Evolutionary conservation across 345 rosid genomes (phyloP).

Genomic region (Gossypium turneri): DNA sequence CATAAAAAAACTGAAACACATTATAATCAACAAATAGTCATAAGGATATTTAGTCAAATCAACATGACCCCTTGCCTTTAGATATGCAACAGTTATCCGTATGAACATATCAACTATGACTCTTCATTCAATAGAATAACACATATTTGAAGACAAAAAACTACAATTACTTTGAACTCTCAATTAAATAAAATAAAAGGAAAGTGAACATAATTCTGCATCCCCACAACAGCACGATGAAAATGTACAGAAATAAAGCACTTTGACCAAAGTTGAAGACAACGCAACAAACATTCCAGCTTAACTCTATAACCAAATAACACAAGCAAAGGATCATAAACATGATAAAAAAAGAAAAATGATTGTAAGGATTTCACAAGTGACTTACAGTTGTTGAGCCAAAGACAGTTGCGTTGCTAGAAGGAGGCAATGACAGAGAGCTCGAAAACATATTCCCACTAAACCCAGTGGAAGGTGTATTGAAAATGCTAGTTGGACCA

Average conservation of each 20-base stretch:
- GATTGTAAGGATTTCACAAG: neutral
- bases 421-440: slow-evolving; percentile 40
- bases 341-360: neutral
- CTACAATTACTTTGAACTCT: neutral
- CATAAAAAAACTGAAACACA: neutral
- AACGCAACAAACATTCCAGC: neutral
- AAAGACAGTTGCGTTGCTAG: slow-evolving; percentile 37
- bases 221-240: neutral
- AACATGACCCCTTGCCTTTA: neutral
- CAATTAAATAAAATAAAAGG: neutral
- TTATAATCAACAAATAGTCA: neutral
- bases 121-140: neutral
- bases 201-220: neutral
- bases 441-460: slow-evolving; percentile 41
- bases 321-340: neutral
- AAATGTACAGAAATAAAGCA: neutral
- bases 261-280: neutral
- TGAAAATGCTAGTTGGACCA: slow-evolving; percentile 49
- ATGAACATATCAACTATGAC: neutral
- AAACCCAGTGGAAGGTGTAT: slow-evolving; percentile 49
- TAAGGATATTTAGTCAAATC: neutral
- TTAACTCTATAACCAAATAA: neutral
- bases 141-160: neutral
- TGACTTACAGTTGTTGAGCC: slow-evolving; percentile 55
- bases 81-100: neutral